Conservation (phyloP, 768 basidiomycete genomes). For the Dioszegia crocea region DNA sequence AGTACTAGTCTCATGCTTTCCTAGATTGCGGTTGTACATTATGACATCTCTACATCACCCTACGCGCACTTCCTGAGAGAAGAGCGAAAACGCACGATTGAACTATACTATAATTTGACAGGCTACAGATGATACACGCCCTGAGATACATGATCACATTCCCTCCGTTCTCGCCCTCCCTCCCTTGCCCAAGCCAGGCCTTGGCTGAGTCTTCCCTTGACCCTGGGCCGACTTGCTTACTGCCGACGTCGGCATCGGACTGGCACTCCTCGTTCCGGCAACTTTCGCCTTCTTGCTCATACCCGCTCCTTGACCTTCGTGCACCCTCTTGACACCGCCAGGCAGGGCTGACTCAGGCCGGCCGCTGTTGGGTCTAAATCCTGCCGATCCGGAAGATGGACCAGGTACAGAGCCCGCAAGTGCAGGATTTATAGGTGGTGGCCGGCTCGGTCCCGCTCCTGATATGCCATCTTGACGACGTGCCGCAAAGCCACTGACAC, state of each 20-base stretch:
- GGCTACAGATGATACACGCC: too few relatives aligned
- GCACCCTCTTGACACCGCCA: neutral
- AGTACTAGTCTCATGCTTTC: neutral
- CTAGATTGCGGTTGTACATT: too few relatives aligned
- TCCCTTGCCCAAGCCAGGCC: neutral
- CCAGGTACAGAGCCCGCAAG: neutral
- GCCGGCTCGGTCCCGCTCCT: neutral
- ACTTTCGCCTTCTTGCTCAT: constrained; percentile 9
- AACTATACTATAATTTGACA: too few relatives aligned
- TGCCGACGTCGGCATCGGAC: constrained; percentile 6
- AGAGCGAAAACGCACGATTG: too few relatives aligned
- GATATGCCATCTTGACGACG: neutral
- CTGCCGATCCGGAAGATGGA: neutral
- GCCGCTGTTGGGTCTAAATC: neutral
- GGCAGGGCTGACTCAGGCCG: neutral
- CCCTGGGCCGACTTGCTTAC: neutral
- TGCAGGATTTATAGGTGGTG: neutral
- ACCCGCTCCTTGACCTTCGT: constrained; percentile 4
- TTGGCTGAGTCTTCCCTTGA: neutral
- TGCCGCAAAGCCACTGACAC: neutral
- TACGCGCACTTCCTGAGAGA: too few relatives aligned
- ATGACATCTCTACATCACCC: too few relatives aligned
- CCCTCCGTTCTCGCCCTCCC: constrained; percentile 9
- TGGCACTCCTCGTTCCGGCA: constrained; percentile 13
- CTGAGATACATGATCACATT: neutral